Evolutionary conservation across 2,329 filamentous ascomycete genomes (phyloP).

Genomic region (Pseudogymnoascus sp.): DNA sequence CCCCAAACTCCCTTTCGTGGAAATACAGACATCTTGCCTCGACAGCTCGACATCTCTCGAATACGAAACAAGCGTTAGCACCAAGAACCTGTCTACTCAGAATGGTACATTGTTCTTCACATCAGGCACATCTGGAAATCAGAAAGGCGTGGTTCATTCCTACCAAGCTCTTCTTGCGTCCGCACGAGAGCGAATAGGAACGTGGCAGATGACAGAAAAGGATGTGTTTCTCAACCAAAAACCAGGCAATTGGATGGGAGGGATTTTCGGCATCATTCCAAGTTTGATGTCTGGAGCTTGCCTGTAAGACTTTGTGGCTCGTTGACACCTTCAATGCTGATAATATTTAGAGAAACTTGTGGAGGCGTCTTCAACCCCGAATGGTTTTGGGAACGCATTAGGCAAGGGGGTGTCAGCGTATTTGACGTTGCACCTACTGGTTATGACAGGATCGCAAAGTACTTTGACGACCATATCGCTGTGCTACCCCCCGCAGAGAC

Average conservation of each 20-base stretch:
- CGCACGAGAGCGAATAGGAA: slow-evolving; percentile 18
- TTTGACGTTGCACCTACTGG: slow-evolving; percentile 18
- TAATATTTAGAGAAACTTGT: slow-evolving; percentile 16
- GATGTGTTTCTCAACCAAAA: slow-evolving; percentile 19
- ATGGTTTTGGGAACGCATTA: slow-evolving; percentile 22
- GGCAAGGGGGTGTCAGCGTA: slow-evolving; percentile 17
- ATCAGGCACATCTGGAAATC: slow-evolving; percentile 19
- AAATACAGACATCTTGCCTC: slow-evolving; percentile 15
- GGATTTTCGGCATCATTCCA: slow-evolving; percentile 19
- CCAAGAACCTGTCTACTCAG: slow-evolving; percentile 1
- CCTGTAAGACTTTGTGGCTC: slow-evolving; percentile 15
- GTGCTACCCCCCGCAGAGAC: slow-evolving; percentile 15
- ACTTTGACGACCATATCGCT: slow-evolving; percentile 20
- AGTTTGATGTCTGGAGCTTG: slow-evolving; percentile 21
- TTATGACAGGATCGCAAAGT: slow-evolving; percentile 19
- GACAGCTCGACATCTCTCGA: slow-evolving; percentile 9
- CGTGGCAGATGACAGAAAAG: slow-evolving; percentile 20
- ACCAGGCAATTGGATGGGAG: slow-evolving; percentile 20
- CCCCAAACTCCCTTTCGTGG: slow-evolving; percentile 13
- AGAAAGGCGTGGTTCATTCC: slow-evolving; percentile 19
- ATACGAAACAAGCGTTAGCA: slow-evolving; percentile 11
- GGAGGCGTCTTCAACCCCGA: slow-evolving; percentile 17
- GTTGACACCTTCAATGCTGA: slow-evolving; percentile 3
- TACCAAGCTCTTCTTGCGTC: slow-evolving; percentile 20
- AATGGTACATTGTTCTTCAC: slow-evolving; percentile 20